Base-by-base conservation (phyloP, 495 filamentous ascomycete genomes). In the Acidomyces sp. region DNA sequence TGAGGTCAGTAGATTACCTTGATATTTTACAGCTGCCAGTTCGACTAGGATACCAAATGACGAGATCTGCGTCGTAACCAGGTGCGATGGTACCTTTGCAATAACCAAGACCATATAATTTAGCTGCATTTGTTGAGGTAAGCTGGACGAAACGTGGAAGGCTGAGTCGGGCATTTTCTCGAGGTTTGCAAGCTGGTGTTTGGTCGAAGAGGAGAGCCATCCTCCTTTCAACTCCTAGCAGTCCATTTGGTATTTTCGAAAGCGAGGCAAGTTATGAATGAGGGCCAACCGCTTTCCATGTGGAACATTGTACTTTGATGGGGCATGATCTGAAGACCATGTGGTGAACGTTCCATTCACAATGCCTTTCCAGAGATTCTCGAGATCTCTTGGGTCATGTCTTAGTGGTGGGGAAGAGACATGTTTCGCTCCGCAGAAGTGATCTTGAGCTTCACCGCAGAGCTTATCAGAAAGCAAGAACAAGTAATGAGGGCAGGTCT, bases 401-500 rank as follows among this genome's bases (percentile, higher is more conserved):
- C 57, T 46, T 2, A 55, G 48, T n/a, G 59, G 59, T 13, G 57
- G 59, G 29, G 45, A 54, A 40, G 55, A 62, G 3, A 62, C 57
- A 25, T 53, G 55, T 39, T 61, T 61, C 4, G 53, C 57, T 5
- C 57, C 74, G 26, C 66, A 60, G 51, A 75, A 75, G 2, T 62
- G 67, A 3, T 64, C 63, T 16, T 58, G 56, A 37, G 65, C 61
- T 17, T 75, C 55, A 40, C 62, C 61, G 28, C 70, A 65, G 4
- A 67, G 61, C 3, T 67, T 71, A 23, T 47, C 49, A 6, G 43
- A 47, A 6, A 52, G 30, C 2, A 79, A 61, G 46, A 73, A 72
- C n/a, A 78, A 59, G 48, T 79, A 79, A 40, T 79, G 74, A 5
- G 75, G 75, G 50, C 74, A 78, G 7, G 74, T 79, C 55, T 79